phyloP scores from a whole-genome alignment of 768 basidiomycete genomes.

The Suillus brevipes region DNA sequence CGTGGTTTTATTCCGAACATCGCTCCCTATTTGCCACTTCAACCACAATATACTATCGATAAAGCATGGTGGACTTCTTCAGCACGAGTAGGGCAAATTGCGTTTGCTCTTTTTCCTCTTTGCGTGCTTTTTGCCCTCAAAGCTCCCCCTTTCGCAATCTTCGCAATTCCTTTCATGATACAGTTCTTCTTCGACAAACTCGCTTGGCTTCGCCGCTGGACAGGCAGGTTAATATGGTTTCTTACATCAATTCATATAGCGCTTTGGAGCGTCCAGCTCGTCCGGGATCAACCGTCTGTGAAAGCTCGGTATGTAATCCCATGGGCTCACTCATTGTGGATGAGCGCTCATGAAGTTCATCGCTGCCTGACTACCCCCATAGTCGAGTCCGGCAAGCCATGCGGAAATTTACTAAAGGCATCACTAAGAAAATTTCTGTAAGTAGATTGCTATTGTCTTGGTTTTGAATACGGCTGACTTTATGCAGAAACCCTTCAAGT shows the following conservation, averaged over 20 bases:
- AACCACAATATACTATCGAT: slow-evolving; percentile 58
- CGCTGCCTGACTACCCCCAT: too few relatives aligned
- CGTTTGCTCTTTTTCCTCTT: slow-evolving; percentile 72
- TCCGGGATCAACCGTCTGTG: slow-evolving; percentile 36
- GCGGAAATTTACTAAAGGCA: background rate
- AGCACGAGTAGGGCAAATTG: slow-evolving; percentile 65
- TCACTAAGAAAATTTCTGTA: background rate
- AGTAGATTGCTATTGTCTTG: background rate
- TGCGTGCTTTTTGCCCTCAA: slow-evolving; percentile 72
- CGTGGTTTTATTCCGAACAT: slow-evolving; percentile 24
- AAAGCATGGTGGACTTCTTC: slow-evolving; percentile 75
- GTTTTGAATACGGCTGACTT: background rate
- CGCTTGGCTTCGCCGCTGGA: slow-evolving; percentile 68
- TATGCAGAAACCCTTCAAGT: background rate
- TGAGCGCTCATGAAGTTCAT: background rate
- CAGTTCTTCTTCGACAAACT: slow-evolving; percentile 79
- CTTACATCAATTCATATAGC: slow-evolving; percentile 59
- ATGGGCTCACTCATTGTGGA: background rate
- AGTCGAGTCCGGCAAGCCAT: background rate
- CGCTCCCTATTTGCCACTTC: slow-evolving; percentile 37
- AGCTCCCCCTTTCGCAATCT: slow-evolving; percentile 68
- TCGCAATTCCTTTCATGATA: slow-evolving; percentile 59
- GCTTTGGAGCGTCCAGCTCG: slow-evolving; percentile 70
- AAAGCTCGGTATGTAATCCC: background rate
- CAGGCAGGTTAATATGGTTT: slow-evolving; percentile 69